Evolutionary conservation across 2,329 filamentous ascomycete species (phyloP), one percentile per base, ranked within the genome.

Genomic region (Aspergillus spinulosporus): DNA sequence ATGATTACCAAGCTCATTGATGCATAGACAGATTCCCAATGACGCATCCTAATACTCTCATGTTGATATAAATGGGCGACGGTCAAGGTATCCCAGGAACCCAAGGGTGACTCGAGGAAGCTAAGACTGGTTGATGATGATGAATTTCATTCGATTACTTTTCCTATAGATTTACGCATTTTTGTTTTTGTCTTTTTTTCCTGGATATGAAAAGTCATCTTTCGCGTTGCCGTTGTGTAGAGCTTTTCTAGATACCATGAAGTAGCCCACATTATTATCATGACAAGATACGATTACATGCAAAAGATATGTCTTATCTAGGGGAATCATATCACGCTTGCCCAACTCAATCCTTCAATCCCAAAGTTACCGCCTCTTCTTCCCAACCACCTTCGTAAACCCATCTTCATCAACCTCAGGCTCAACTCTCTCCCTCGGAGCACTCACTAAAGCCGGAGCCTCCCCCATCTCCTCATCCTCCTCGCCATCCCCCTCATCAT

Each of bases 1-100:
- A 99, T 99, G 84, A 95, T 99, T 74, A 97, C 91, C 58, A 97
- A 92, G 83, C 84, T 99, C 59, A 85, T 89, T 65, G 51, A 52
- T 31, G 67, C 70, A 32, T 54, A 60, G 26, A 62, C 32, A 28
- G 32, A 66, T 29, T 64, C 31, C 26, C 40, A 7, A 45, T 50
- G 42, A 49, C 54, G 45, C 34, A 45, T 51, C 11, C 29, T 14
- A 12, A 52, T 21, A 34, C 47, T 28, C 39, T 37, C 15, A 34
- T 36, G 26, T 21, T 49, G 9, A n/a, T 28, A 14, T 11, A 45
- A 28, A 14, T 45, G 31, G 14, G n/a, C 32, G 15, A 9, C 6
- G 40, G 26, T 47, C 36, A 5, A 53, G 37, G 43, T 14, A 32
- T 40, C 37, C 49, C 14, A 26, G n/a, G 26, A 12, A 42, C 40